phyloP scores from a whole-genome alignment of 768 basidiomycete genomes.

The button mushroom (Agaricus bisporus) region DNA sequence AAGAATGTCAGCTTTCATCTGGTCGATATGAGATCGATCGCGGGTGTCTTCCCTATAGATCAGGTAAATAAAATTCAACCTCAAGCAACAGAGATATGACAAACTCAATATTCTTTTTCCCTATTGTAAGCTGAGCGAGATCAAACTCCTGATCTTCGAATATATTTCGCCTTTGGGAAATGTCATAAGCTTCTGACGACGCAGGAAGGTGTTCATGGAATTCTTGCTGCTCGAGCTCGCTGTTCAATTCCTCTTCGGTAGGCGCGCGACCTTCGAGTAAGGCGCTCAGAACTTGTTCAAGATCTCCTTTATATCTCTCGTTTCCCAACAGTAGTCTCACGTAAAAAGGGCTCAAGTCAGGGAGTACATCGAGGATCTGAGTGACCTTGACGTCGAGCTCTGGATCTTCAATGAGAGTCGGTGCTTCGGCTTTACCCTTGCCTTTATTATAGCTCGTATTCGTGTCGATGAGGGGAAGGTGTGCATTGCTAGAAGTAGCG shows the following conservation, averaged over 20 bases:
- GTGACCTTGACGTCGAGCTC: slow-evolving; percentile 53
- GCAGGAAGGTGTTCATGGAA: neutral
- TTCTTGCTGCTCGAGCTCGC: slow-evolving; percentile 4
- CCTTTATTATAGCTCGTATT: slow-evolving; percentile 22
- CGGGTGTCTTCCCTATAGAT: slow-evolving; percentile 36
- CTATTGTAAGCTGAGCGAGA: slow-evolving; percentile 46
- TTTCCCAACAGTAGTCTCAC: slow-evolving; percentile 51
- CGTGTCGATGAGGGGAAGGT: neutral
- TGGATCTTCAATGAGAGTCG: slow-evolving; percentile 23
- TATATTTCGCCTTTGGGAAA: slow-evolving; percentile 56
- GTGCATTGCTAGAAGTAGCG: neutral
- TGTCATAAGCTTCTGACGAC: slow-evolving; percentile 12
- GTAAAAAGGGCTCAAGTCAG: slow-evolving; percentile 51
- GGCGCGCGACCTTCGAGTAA: slow-evolving; percentile 74
- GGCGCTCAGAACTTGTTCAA: slow-evolving; percentile 62
- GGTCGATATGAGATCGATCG: slow-evolving; percentile 56
- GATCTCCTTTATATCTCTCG: slow-evolving; percentile 42
- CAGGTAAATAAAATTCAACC: neutral
- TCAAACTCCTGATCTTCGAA: slow-evolving; percentile 76
- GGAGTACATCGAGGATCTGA: slow-evolving; percentile 74
- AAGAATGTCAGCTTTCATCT: slow-evolving; percentile 82
- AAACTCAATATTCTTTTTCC: slow-evolving; percentile 53
- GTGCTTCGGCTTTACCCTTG: slow-evolving; percentile 34
- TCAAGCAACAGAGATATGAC: slow-evolving; percentile 12
- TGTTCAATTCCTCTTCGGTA: slow-evolving; percentile 20